These are phyloP conservation scores for Paramecium sonneborni DNA, from an alignment of 73 alveolate genomes.

Conservation along the genomic window DNA sequence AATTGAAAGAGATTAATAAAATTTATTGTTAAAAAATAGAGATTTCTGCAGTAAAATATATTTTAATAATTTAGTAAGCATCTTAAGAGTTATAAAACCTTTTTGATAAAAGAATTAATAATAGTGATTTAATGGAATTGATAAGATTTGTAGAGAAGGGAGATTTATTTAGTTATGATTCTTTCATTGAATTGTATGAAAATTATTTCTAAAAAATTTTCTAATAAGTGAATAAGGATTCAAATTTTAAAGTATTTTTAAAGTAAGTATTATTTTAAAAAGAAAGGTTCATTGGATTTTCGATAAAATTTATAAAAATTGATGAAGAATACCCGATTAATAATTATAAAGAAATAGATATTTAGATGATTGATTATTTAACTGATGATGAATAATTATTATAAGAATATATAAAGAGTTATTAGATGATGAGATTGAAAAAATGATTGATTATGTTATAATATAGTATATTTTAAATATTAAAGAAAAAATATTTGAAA, in stretches of 20 bases:
- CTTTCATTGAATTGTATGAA: not conserved
- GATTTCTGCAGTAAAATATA: not conserved
- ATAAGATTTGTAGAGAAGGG: not conserved
- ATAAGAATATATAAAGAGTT: not conserved
- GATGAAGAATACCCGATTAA: not conserved
- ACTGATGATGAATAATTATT: not conserved
- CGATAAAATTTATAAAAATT: not conserved
- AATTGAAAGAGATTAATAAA: not conserved
- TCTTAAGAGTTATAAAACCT: not conserved
- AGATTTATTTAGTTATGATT: not conserved
- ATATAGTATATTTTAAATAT: too few species aligned
- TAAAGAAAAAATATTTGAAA: too few species aligned
- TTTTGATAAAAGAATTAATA: not conserved
- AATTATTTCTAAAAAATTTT: not conserved
- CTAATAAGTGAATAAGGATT: not conserved
- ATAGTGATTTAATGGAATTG: not conserved
- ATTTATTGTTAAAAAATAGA: not conserved
- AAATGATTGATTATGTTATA: too few species aligned
- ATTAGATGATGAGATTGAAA: too few species aligned
- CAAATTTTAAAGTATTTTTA: not conserved
- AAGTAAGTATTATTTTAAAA: not conserved
- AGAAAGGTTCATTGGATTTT: not conserved
- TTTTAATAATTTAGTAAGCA: not conserved
- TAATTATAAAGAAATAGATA: not conserved
- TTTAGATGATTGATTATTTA: not conserved